Evolutionary conservation across 768 basidiomycete genomes (phyloP).

Genomic region (Tylopilus subfusipes): DNA sequence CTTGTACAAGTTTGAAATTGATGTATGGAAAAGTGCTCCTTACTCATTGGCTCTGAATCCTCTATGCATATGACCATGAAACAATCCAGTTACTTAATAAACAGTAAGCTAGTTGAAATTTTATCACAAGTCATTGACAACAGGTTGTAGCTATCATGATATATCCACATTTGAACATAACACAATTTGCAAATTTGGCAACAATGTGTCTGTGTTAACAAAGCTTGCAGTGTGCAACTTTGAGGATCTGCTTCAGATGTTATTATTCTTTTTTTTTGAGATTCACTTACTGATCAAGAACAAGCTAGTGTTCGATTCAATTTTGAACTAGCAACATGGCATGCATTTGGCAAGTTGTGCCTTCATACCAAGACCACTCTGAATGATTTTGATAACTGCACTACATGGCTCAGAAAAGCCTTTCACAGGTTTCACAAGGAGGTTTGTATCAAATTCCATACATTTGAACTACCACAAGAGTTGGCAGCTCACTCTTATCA

Average conservation of each 20-base stretch:
- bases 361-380: constrained; percentile 26
- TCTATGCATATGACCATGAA: no score
- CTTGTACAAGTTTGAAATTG: no score
- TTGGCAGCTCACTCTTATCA: constrained; percentile 21
- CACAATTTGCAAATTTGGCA: constrained; percentile 30
- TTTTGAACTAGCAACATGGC: no score
- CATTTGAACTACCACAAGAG: no score
- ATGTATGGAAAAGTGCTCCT: no score
- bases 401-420: no score
- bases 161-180: constrained; percentile 32
- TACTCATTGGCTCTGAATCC: no score
- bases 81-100: constrained; percentile 15
- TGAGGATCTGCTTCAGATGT: constrained; percentile 37
- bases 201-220: constrained; percentile 33
- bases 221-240: constrained; percentile 37
- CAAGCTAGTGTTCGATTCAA: constrained; percentile 33
- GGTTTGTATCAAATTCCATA: no score
- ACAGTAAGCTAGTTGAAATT: constrained; percentile 14
- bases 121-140: no score
- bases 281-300: no score
- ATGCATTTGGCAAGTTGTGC: constrained; percentile 25
- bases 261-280: no score
- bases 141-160: background rate
- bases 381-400: constrained; percentile 22
- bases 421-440: no score